These are phyloP conservation scores for Aspergillus candidus DNA, from an alignment of 2,329 filamentous ascomycete genomes.

Conservation along the genomic window DNA sequence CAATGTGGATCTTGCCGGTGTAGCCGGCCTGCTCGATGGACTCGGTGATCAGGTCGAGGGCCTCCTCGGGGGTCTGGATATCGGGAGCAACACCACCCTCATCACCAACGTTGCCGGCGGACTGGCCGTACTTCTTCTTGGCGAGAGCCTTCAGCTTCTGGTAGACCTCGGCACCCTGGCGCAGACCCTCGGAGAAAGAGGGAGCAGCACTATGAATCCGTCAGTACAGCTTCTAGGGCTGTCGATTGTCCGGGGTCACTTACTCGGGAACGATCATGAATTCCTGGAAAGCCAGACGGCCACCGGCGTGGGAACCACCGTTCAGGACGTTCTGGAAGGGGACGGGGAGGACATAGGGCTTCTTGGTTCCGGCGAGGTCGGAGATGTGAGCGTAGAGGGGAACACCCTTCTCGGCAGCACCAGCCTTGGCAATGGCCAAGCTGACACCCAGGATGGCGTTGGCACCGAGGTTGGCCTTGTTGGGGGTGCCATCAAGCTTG, in stretches of 20 bases:
- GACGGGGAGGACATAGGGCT: constrained; percentile 83
- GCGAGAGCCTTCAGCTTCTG: constrained; percentile 93
- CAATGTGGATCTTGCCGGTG: constrained; percentile 93
- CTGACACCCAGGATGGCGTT: constrained; percentile 84
- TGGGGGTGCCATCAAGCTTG: constrained; percentile 73
- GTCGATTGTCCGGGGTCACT: constrained; percentile 25
- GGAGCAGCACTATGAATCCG: constrained; percentile 59
- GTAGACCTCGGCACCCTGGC: constrained; percentile 96
- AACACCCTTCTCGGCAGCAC: constrained; percentile 80
- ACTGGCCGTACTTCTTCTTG: constrained; percentile 99
- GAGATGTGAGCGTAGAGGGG: constrained; percentile 85
- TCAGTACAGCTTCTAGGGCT: not conserved
- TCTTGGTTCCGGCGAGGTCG: constrained; percentile 82
- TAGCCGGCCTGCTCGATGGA: constrained; percentile 94
- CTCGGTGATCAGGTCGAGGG: constrained; percentile 89
- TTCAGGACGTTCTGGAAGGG: constrained; percentile 94
- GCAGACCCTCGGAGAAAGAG: constrained; percentile 91
- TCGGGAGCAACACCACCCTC: constrained; percentile 99
- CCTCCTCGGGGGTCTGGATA: constrained; percentile 95
- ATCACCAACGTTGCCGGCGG: constrained; percentile 96
- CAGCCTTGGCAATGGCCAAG: constrained; percentile 80
- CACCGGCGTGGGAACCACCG: constrained; percentile 93
- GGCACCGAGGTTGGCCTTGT: constrained; percentile 83
- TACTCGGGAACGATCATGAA: constrained; percentile 90
- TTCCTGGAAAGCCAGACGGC: constrained; percentile 89